phyloP scores from a whole-genome alignment of 495 filamentous ascomycete genomes.

The Podospora tetraspora region DNA sequence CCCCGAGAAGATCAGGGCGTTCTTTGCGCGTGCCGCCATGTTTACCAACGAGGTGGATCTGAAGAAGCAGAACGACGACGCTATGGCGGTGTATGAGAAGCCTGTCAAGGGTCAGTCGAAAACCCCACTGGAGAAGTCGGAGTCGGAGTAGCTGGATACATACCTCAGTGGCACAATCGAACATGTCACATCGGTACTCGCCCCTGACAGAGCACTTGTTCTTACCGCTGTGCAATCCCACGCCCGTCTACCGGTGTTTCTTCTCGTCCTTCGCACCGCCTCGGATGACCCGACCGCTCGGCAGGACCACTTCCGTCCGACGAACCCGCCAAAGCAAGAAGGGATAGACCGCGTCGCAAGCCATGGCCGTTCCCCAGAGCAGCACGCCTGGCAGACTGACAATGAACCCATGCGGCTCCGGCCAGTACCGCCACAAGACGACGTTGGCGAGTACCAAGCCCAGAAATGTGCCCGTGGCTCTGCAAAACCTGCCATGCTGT shows the following conservation, averaged over 20 bases:
- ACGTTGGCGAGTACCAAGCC: slow-evolving; percentile 29
- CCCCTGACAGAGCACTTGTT: not conserved
- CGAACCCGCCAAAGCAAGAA: slow-evolving; percentile 31
- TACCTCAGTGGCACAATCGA: not conserved
- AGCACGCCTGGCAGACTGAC: slow-evolving; percentile 32
- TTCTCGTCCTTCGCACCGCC: not conserved
- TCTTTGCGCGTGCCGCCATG: slow-evolving; percentile 26
- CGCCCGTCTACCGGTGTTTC: not conserved
- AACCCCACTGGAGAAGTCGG: no score
- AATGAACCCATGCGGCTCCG: slow-evolving; percentile 37
- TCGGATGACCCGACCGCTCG: not conserved
- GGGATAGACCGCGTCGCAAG: slow-evolving; percentile 37
- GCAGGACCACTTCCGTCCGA: slow-evolving; percentile 26
- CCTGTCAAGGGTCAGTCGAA: slow-evolving; percentile 5
- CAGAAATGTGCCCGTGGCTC: slow-evolving; percentile 31
- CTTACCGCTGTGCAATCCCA: not conserved
- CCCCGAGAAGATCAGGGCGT: slow-evolving; percentile 25
- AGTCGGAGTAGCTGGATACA: no score
- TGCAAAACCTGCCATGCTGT: not conserved
- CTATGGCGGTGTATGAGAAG: slow-evolving; percentile 19
- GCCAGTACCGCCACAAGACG: slow-evolving; percentile 40
- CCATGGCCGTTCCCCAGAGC: slow-evolving; percentile 28
- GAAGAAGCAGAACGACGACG: slow-evolving; percentile 27
- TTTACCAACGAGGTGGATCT: slow-evolving; percentile 35
- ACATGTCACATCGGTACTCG: not conserved